Evolutionary conservation across 805 yeast species (phyloP), one percentile per base, ranked within the genome.

Genomic region (Candida golubevii): DNA sequence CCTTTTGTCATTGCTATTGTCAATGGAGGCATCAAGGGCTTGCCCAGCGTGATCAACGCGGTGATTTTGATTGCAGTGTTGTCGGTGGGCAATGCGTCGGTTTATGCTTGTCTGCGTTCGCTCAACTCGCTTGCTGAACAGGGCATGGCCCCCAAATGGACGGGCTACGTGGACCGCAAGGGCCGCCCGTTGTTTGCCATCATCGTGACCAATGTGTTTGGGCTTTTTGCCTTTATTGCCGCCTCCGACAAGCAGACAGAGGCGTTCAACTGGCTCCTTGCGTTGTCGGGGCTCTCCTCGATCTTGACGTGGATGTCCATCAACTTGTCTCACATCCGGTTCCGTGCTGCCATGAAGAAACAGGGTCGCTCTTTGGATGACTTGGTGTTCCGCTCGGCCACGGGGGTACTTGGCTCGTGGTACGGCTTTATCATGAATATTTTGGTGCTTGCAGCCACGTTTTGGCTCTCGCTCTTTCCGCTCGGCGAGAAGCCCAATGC

Each of bases 301-400:
- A 58, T 70, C 31, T 70, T 70, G 53, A 69, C 72, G n/a, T 70
- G 75, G 75, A 59, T 64, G 43, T 65, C 68, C 26, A 69, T 69
- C 49, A 66, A 71, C 49, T 46, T 66, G 26, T 67, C 74, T 26
- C 74, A 69, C 46, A 57, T 69, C 39, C 57, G 75, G 47, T 70
- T 70, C 53, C 61, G 75, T 55, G 53, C 51, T 9, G 72, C 70
- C 7, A 64, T 70, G 62, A 65, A 61, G 47, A 53, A 56, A 46
- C 79, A 39, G 48, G 78, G 78, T 23, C 63, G 74, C 44, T 48
- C 69, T 4, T 44, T 67, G 26, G 66, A 61, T 9, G 83, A 79
- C 32, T 66, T 82, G 42, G 83, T 83, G 1, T 82, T 72, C 62
- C 62, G 62, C 38, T 67, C 83, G 30, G 53, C 65, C n/a, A 78